Conservation (phyloP, 2,329 filamentous ascomycete genomes). For the Verticillium zaregamsianum region DNA sequence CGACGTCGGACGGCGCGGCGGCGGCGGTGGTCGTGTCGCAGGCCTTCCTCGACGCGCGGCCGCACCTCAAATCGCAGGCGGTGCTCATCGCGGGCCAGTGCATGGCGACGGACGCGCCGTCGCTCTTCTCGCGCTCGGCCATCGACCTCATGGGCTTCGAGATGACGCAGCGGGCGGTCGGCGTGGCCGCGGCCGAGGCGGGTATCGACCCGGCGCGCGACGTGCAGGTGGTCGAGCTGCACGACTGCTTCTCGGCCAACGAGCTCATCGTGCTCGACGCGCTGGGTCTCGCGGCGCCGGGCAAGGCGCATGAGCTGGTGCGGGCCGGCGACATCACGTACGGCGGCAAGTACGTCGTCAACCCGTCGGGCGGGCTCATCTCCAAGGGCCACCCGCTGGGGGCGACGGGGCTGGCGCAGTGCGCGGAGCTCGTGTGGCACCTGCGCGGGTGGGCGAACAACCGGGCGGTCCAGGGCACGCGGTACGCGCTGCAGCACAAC, state of each 20-base stretch:
- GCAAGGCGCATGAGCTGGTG: constrained; percentile 90
- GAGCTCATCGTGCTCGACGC: constrained; percentile 90
- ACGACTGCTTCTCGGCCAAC: constrained; percentile 96
- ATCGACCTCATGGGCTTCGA: constrained; percentile 89
- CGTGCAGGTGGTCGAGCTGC: constrained; percentile 82
- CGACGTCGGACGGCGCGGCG: constrained; percentile 88
- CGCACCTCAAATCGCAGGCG: constrained; percentile 78
- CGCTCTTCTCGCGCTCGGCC: constrained; percentile 71
- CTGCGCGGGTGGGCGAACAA: constrained; percentile 95
- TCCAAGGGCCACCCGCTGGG: constrained; percentile 95
- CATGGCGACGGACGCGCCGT: constrained; percentile 77
- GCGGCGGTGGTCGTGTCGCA: constrained; percentile 87
- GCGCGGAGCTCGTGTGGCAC: constrained; percentile 93
- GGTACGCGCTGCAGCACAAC: constrained; percentile 83
- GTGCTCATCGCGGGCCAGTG: constrained; percentile 84
- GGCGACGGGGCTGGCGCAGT: constrained; percentile 92
- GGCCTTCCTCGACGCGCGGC: constrained; percentile 78
- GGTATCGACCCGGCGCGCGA: constrained; percentile 53
- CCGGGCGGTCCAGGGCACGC: constrained; percentile 64
- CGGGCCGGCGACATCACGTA: constrained; percentile 87
- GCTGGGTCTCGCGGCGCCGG: constrained; percentile 70
- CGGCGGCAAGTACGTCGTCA: constrained; percentile 77
- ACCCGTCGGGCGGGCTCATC: constrained; percentile 91
- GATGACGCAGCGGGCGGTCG: constrained; percentile 72
- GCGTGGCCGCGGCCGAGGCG: constrained; percentile 70